phyloP scores from a whole-genome alignment of 768 basidiomycete species.

The Suillus ampliporus region DNA sequence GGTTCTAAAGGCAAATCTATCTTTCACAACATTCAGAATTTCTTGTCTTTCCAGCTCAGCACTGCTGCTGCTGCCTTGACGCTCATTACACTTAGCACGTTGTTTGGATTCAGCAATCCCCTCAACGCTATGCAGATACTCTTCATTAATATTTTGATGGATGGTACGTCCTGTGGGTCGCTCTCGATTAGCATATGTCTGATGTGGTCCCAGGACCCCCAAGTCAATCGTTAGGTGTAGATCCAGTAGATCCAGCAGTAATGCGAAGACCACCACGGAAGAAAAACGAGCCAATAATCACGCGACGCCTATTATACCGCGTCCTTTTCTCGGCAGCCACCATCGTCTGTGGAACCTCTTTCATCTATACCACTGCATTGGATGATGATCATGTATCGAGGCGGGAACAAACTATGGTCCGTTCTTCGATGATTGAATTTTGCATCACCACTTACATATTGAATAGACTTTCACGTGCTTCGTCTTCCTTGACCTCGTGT shows the following conservation, averaged over 20 bases:
- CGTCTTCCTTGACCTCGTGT: constrained; percentile 96
- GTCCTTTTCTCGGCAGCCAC: constrained; percentile 94
- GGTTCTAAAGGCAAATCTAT: constrained; percentile 81
- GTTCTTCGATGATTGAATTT: constrained; percentile 30
- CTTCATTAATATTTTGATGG: constrained; percentile 99
- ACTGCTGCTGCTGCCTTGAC: constrained; percentile 96
- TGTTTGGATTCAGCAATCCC: constrained; percentile 89
- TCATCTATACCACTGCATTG: constrained; percentile 83
- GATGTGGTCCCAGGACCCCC: constrained; percentile 69
- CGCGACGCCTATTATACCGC: constrained; percentile 68
- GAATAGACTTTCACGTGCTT: constrained; percentile 95
- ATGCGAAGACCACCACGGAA: constrained; percentile 93
- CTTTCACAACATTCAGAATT: constrained; percentile 99
- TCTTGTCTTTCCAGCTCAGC: constrained; percentile 94
- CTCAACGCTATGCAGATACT: constrained; percentile 98
- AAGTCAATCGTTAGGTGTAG: constrained; percentile 94
- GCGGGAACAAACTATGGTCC: constrained; percentile 95
- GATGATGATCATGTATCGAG: constrained; percentile 83
- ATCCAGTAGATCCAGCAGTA: constrained; percentile 91
- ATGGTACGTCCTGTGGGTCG: constrained; percentile 57
- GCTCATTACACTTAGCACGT: constrained; percentile 93
- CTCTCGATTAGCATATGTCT: not conserved
- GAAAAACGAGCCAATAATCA: constrained; percentile 92
- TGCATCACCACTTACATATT: constrained; percentile 13
- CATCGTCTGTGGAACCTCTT: constrained; percentile 88